phyloP scores from a whole-genome alignment of 2,329 filamentous ascomycete genomes.

The Trichoderma arundinaceum region DNA sequence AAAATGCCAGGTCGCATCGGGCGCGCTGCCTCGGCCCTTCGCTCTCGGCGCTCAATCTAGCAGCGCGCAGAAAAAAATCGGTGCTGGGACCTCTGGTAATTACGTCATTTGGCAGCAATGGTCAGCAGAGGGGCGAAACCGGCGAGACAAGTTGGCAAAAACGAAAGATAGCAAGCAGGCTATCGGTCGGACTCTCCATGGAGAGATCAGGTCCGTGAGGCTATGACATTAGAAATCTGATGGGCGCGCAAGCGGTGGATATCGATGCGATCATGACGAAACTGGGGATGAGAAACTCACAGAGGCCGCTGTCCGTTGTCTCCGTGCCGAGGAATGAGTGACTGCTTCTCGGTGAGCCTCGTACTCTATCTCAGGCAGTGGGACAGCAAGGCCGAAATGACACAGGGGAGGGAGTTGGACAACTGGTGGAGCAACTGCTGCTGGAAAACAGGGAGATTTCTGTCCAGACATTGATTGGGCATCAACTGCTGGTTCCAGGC shows the following conservation, averaged over 20 bases:
- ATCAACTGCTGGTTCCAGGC: conserved; percentile 6
- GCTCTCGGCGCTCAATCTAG: background rate
- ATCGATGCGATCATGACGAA: conserved; percentile 6
- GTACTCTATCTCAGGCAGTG: background rate
- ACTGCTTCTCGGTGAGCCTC: background rate
- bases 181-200: conserved; percentile 21
- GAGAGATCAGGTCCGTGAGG: conserved; percentile 3
- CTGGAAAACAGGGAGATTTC: background rate
- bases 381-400: background rate
- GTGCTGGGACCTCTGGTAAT: background rate
- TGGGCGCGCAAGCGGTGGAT: conserved; percentile 1
- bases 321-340: conserved; percentile 3
- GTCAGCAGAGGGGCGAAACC: background rate
- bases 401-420: background rate
- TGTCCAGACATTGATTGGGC: background rate
- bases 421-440: conserved; percentile 4
- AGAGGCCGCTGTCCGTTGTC: background rate
- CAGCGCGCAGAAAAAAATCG: too few species aligned
- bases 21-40: background rate
- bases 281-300: background rate
- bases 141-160: background rate
- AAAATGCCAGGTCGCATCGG: background rate
- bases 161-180: background rate
- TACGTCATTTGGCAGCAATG: conserved; percentile 19
- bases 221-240: conserved; percentile 20